Percentiles rank a stretch among this genome's conserved stretches.
These are phyloP conservation scores for Linderniella brevidens DNA, from an alignment of 257 asterid genomes.

Conservation along the genomic window DNA sequence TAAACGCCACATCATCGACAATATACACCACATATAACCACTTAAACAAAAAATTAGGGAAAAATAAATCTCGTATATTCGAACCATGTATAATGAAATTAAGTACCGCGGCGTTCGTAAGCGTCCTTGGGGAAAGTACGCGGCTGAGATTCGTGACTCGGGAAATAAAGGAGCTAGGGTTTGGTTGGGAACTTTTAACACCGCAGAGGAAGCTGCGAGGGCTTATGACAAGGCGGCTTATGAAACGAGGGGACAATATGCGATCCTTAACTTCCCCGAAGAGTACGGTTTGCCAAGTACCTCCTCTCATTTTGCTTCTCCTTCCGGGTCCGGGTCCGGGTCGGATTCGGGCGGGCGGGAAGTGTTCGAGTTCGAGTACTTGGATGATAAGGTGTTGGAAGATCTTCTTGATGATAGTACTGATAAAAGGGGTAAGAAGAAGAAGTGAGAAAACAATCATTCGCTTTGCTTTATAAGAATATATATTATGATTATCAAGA, in stretches of 20 bases:
- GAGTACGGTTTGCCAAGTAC: constrained; percentile 21
- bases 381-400: constrained; percentile 24
- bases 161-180: constrained; percentile 18
- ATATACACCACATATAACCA: neutral
- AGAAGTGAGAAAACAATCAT: constrained; percentile 1
- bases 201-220: constrained; percentile 32
- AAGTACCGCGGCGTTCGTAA: constrained; percentile 31
- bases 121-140: constrained; percentile 35
- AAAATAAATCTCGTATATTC: neutral
- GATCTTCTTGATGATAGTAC: constrained; percentile 20
- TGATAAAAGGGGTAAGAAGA: constrained; percentile 9
- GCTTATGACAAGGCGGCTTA: constrained; percentile 33
- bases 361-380: constrained; percentile 30
- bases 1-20: no score
- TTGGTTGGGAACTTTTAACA: constrained; percentile 30
- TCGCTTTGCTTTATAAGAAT: no score
- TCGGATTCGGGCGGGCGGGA: constrained; percentile 3
- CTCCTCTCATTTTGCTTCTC: constrained; percentile 19
- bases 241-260: constrained; percentile 22
- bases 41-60: neutral
- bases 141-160: constrained; percentile 36
- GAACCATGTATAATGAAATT: constrained; percentile 14
- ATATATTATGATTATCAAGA: no score
- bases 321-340: constrained; percentile 4
- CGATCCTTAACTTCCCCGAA: constrained; percentile 28